phyloP scores from a whole-genome alignment of 805 yeast species.

The Dipodascus geniculatus region DNA sequence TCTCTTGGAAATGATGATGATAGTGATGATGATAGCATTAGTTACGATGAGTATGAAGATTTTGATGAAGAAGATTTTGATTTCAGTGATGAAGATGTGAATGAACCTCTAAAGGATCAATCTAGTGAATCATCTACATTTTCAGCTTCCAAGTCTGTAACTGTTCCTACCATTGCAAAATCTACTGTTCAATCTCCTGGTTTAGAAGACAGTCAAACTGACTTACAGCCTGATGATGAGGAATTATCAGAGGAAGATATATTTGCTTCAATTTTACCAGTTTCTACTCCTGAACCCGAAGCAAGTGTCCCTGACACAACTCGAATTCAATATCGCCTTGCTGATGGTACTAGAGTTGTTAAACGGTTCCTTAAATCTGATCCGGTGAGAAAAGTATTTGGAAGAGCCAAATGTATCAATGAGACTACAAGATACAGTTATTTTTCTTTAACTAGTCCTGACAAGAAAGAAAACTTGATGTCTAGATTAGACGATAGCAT shows the following conservation, averaged over 20 bases:
- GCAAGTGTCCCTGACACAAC: slow-evolving; percentile 45
- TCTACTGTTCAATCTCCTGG: slow-evolving; percentile 6
- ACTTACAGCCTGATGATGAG: slow-evolving; percentile 9
- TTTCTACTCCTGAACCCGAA: slow-evolving; percentile 52
- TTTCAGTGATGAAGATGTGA: slow-evolving; percentile 7
- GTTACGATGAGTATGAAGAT: slow-evolving; percentile 20
- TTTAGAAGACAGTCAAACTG: slow-evolving; percentile 12
- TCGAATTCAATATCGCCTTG: slow-evolving; percentile 77
- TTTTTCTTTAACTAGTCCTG: slow-evolving; percentile 47
- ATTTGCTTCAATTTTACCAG: slow-evolving; percentile 39
- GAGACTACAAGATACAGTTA: slow-evolving; percentile 28
- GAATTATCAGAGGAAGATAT: slow-evolving; percentile 25
- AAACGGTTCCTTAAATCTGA: slow-evolving; percentile 54
- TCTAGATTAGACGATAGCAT: slow-evolving; percentile 44
- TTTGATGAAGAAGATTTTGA: slow-evolving; percentile 9
- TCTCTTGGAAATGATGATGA: slow-evolving; percentile 34
- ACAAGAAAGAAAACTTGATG: slow-evolving; percentile 39
- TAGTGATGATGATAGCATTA: slow-evolving; percentile 22
- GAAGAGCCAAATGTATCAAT: slow-evolving; percentile 46
- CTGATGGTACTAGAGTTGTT: slow-evolving; percentile 74
- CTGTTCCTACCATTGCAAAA: neutral
- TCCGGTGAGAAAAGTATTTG: slow-evolving; percentile 47
- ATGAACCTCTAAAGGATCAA: slow-evolving; percentile 3
- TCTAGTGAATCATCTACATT: slow-evolving; percentile 8
- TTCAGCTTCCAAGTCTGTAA: slow-evolving; percentile 6